Base-by-base conservation (phyloP, 148 eudicot genomes). In the Rhododendron griersonianum region DNA sequence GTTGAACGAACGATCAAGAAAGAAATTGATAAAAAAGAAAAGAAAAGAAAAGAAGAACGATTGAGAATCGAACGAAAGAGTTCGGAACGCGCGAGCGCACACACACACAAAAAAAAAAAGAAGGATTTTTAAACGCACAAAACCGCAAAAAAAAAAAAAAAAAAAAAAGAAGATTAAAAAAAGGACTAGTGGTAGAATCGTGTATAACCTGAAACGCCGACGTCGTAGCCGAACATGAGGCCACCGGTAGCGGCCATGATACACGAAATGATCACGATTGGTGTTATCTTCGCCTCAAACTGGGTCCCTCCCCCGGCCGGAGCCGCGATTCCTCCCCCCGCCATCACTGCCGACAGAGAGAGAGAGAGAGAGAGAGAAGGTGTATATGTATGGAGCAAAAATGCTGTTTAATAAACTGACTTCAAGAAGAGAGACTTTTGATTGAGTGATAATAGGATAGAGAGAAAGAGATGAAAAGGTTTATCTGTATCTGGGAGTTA, bases 191-290 rank as follows among this genome's bases (percentile, higher is more conserved):
- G 1, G 6, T 18, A 55, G 61, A 55, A 53, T 14, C 0, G 57
- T 53, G 57, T 13, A 9, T 44, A 50, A 96, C 99, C 99, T 85
- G 99, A 96, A 82, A 96, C 91, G 18, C 99, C 99, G 45, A 96
- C 96, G 65, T 96, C 99, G 57, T 96, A 96, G 35, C 99, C 99
- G 67, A 96, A 96, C 99, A 96, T 96, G 81, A 96, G 96, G 73
- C 99, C 99, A 6, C 99, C 99, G 78, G 98, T 95, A 71, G 99
- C 98, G 21, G 99, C 99, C 99, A 95, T 91, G 61, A 96, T 92
- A 80, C 98, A 96, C 0, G 99, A 96, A 21, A 96, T 88, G 83
- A 96, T 91, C 9, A 96, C 99, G 7, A 96, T 92, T 1, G 99
- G 98, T 0, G 99, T 96, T 8, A 96, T 96, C 89, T 96, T 96